phyloP scores from a whole-genome alignment of 306 rosid genomes.

The Rosa chinensis region DNA sequence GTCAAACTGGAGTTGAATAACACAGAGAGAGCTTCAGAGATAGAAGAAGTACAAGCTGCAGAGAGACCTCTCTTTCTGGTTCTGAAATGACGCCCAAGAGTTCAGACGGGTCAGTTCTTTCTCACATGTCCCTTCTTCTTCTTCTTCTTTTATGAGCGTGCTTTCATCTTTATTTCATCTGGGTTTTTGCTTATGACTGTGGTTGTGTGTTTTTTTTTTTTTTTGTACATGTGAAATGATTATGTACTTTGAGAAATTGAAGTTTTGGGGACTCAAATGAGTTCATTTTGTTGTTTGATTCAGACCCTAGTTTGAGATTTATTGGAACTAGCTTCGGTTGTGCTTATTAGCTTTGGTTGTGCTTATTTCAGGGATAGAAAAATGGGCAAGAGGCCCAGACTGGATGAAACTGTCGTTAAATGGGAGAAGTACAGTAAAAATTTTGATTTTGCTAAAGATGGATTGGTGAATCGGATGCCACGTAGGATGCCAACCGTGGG shows the following conservation, averaged over 20 bases:
- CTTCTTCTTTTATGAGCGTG: too few relatives aligned
- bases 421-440: constrained; percentile 58
- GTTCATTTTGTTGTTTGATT: background rate
- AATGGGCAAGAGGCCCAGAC: constrained; percentile 40
- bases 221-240: background rate
- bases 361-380: constrained; percentile 42
- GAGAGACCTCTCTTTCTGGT: background rate
- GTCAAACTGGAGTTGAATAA: background rate
- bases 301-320: background rate
- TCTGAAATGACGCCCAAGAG: constrained; percentile 35
- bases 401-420: constrained; percentile 54
- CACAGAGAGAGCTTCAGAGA: background rate
- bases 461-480: constrained; percentile 18
- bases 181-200: background rate
- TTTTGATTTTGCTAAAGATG: constrained; percentile 36
- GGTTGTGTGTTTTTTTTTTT: background rate
- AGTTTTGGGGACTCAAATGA: background rate
- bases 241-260: background rate
- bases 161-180: constrained; percentile 7
- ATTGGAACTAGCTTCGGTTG: background rate
- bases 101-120: constrained; percentile 37
- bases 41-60: background rate
- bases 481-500: constrained; percentile 61
- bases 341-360: background rate
- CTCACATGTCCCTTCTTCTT: background rate